A percentile compares a stretch with the other conserved stretches of the same genome.
These are phyloP conservation scores for Begonia masoniana DNA, from an alignment of 306 rosid species.

Conservation along the genomic window DNA sequence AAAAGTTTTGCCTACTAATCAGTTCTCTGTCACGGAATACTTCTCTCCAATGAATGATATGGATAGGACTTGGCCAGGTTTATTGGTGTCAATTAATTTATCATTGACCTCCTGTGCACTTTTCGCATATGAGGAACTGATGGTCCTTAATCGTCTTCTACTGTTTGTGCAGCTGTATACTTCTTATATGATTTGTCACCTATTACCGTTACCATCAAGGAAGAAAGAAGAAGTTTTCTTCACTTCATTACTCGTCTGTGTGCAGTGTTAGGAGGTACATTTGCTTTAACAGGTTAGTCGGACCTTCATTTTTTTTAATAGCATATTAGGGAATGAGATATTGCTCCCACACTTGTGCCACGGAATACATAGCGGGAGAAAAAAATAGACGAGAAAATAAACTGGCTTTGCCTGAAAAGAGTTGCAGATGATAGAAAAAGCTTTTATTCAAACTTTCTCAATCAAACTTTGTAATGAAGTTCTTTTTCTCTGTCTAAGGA, in stretches of 20 bases:
- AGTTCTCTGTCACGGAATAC: constrained; percentile 94
- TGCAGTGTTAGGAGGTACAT: constrained; percentile 95
- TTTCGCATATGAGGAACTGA: no score
- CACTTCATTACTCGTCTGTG: constrained; percentile 94
- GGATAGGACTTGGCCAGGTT: constrained; percentile 96
- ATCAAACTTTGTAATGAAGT: no score
- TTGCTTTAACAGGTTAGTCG: constrained; percentile 78
- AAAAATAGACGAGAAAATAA: no score
- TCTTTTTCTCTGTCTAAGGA: no score
- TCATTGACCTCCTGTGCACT: background rate
- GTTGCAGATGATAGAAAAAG: background rate
- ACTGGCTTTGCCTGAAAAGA: no score
- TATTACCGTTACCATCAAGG: constrained; percentile 88
- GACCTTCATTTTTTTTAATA: background rate
- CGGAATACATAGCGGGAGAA: background rate
- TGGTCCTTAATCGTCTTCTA: background rate
- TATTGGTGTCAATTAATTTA: constrained; percentile 6
- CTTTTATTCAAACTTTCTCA: background rate
- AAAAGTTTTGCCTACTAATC: constrained; percentile 89
- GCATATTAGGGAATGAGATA: background rate
- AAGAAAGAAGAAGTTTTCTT: constrained; percentile 94
- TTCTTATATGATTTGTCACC: constrained; percentile 97
- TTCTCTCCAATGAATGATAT: constrained; percentile 64
- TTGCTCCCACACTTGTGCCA: background rate
- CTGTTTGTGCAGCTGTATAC: constrained; percentile 72